These are phyloP conservation scores for Suhomyces sp. DNA, from an alignment of 805 yeast species.

Conservation along the genomic window DNA sequence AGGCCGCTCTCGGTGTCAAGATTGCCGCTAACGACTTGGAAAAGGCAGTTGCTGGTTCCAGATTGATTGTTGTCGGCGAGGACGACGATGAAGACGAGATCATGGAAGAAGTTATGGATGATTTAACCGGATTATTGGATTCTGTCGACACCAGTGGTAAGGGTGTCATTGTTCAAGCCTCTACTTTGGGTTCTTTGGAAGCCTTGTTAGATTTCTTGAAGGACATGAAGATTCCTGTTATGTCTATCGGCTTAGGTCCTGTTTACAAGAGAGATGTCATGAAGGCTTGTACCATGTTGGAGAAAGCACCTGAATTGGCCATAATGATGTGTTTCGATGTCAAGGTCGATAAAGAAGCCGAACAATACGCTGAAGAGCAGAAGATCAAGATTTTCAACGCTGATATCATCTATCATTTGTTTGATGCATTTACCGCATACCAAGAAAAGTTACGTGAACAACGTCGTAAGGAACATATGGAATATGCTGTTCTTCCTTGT, in stretches of 20 bases:
- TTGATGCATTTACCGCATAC: constrained; percentile 90
- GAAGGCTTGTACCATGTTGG: constrained; percentile 96
- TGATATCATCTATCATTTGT: constrained; percentile 93
- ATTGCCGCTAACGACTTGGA: constrained; percentile 97
- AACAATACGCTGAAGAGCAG: constrained; percentile 93
- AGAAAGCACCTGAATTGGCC: constrained; percentile 91
- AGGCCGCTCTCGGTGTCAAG: constrained; percentile 98
- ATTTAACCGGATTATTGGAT: constrained; percentile 88
- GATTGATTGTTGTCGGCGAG: constrained; percentile 90
- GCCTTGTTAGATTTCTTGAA: constrained; percentile 95
- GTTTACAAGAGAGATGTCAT: constrained; percentile 97
- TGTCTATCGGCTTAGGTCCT: constrained; percentile 98
- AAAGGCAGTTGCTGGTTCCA: constrained; percentile 98
- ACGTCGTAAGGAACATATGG: constrained; percentile 85
- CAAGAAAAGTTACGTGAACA: constrained; percentile 84
- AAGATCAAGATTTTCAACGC: constrained; percentile 91
- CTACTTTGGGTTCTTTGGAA: constrained; percentile 96
- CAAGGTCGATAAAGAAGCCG: constrained; percentile 95
- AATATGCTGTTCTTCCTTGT: constrained; percentile 91
- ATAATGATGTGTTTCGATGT: constrained; percentile 99
- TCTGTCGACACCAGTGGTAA: constrained; percentile 92
- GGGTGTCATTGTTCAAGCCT: constrained; percentile 98
- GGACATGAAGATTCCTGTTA: constrained; percentile 98
- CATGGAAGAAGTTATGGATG: constrained; percentile 99
- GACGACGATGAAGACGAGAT: constrained; percentile 97